These are phyloP conservation scores for Closterium sp. DNA, from an alignment of 139 green algal species.

Conservation along the genomic window DNA sequence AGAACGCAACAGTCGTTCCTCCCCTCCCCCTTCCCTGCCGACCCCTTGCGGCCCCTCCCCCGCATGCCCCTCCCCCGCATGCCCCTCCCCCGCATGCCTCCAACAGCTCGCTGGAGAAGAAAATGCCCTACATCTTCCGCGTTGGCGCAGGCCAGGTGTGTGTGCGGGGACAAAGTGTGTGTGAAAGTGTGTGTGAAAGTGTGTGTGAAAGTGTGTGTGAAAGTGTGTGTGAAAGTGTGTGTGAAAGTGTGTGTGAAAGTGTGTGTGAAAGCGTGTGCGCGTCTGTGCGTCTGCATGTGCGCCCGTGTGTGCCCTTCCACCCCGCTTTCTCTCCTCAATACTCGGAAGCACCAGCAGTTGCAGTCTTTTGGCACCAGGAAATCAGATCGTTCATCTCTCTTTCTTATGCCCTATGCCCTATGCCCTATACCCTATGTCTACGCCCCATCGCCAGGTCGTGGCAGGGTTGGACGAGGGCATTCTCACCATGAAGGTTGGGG, in stretches of 20 bases:
- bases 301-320: too few species aligned
- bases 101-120: slow-evolving; percentile 80
- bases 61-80: too few species aligned
- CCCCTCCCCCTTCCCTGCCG: background rate
- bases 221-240: background rate
- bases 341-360: too few species aligned
- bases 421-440: background rate
- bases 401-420: background rate
- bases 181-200: background rate
- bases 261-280: too few species aligned
- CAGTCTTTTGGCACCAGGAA: too few species aligned
- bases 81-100: background rate
- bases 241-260: background rate
- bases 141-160: slow-evolving; percentile 54
- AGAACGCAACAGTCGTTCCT: too few species aligned
- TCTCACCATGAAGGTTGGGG: slow-evolving; percentile 79
- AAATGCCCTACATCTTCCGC: slow-evolving; percentile 84
- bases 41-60: background rate
- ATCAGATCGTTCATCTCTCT: background rate
- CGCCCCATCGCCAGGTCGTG: slow-evolving; percentile 54
- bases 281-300: too few species aligned
- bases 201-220: background rate
- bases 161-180: background rate
- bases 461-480: slow-evolving; percentile 89
- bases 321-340: too few species aligned